phyloP scores from a whole-genome alignment of 805 yeast species.

The Hanseniaspora clermontiae region DNA sequence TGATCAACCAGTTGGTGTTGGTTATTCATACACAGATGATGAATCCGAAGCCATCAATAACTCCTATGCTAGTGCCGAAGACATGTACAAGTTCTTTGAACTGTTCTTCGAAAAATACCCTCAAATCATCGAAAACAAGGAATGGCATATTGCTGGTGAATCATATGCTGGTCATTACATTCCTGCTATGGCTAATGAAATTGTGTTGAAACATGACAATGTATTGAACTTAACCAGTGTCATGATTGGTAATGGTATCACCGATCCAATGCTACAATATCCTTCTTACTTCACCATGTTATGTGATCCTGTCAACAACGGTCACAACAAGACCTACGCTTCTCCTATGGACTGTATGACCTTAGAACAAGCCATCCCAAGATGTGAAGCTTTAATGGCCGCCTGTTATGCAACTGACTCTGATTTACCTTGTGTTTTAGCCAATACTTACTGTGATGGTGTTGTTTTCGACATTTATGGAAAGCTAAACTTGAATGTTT shows the following conservation, averaged over 20 bases:
- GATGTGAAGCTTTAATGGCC: conserved; percentile 50
- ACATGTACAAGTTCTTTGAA: conserved; percentile 72
- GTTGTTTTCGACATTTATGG: conserved; percentile 55
- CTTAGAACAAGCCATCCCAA: conserved; percentile 49
- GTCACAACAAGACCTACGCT: conserved; percentile 55
- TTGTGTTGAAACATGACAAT: conserved; percentile 30
- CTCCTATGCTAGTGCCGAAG: conserved; percentile 75
- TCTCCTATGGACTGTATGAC: conserved; percentile 54
- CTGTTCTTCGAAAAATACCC: conserved; percentile 79
- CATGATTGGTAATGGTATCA: conserved; percentile 84
- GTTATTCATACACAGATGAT: conserved; percentile 53
- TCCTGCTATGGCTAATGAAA: conserved; percentile 53
- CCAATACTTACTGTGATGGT: conserved; percentile 64
- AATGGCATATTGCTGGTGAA: conserved; percentile 72
- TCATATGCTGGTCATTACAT: conserved; percentile 78
- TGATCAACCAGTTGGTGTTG: conserved; percentile 91
- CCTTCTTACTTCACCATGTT: conserved; percentile 84
- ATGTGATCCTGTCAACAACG: conserved; percentile 62
- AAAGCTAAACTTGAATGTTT: conserved; percentile 71
- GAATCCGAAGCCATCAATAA: conserved; percentile 33
- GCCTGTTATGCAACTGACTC: conserved; percentile 52
- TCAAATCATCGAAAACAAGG: conserved; percentile 36
- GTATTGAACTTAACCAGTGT: conserved; percentile 62
- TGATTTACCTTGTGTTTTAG: conserved; percentile 72
- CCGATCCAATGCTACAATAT: conserved; percentile 71